Base-by-base conservation (phyloP, 2,329 filamentous ascomycete species). In the Xylariaceae sp. region DNA sequence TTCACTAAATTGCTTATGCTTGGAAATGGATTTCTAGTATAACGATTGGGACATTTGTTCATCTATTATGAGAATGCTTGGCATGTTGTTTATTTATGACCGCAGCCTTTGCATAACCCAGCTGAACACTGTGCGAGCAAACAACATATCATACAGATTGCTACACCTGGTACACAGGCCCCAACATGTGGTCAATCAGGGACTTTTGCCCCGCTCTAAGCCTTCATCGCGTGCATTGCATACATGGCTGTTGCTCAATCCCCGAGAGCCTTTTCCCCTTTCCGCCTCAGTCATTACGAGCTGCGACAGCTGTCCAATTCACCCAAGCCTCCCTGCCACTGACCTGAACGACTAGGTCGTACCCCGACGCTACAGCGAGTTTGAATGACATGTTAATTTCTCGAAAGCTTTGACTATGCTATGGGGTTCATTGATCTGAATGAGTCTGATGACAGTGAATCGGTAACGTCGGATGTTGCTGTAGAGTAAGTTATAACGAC, bases 351-450 rank as follows among this genome's bases (percentile, higher is more conserved):
- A 15, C 15, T 7, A 11, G 42, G n/a, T 29, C 16, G 9, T 24
- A 21, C 16, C 15, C 18, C 1, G 18, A 33, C 10, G 27, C 32
- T 33, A 20, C 27, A 10, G 27, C 16, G 10, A 26, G 29, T 16
- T 23, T 27, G n/a, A n/a, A n/a, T 24, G 13, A n/a, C 26, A 48
- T 40, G 35, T 8, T 16, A 23, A 9, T 16, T 33, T n/a, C 6
- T 33, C 3, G 16, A 16, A 27, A 32, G 27, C 15, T 48, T 16
- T 10, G 6, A 21, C 3, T n/a, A 26, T 36, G n/a, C 30, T 5
- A 51, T 51, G 48, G 32, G 48, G 37, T 39, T 51, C 11, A n/a
- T 45, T 23, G 41, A 39, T 30, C 13, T 51, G 10, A 45, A 44
- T 15, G 41, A 29, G 9, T 18, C 32, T 2, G 33, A 45, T 8